These are phyloP conservation scores for Linnemannia exigua DNA, from an alignment of 192 early-diverging fungal species.

Conservation along the genomic window DNA sequence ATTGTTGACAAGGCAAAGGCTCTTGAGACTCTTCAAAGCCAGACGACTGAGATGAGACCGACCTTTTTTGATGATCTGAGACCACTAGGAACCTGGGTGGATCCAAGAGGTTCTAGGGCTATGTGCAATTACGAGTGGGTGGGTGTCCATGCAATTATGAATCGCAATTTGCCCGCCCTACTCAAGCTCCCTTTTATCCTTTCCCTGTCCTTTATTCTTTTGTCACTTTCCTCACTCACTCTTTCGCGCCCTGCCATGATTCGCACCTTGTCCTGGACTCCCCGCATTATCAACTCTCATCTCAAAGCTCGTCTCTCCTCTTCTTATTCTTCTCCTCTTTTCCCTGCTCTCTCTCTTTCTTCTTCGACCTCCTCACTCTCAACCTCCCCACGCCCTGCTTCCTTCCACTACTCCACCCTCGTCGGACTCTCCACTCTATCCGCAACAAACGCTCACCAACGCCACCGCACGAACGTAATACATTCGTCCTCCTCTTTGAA, in stretches of 20 bases:
- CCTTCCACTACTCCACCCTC: background rate
- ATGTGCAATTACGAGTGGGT: background rate
- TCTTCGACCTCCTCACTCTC: constrained; percentile 14
- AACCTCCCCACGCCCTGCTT: background rate
- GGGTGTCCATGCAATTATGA: background rate
- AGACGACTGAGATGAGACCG: too few relatives aligned
- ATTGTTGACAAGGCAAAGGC: too few relatives aligned
- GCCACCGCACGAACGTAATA: background rate
- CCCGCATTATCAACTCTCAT: constrained; percentile 2
- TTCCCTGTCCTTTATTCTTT: background rate
- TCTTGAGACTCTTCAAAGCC: too few relatives aligned
- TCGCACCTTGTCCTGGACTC: background rate
- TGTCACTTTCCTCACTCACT: background rate
- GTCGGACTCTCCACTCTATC: background rate
- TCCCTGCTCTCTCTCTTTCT: background rate
- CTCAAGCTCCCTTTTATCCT: background rate
- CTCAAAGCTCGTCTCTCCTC: background rate
- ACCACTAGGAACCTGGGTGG: too few relatives aligned
- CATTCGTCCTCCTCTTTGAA: background rate
- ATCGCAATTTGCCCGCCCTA: background rate
- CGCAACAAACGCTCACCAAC: constrained; percentile 1
- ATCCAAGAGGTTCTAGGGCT: background rate
- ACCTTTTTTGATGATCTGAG: too few relatives aligned
- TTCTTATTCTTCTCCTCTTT: constrained; percentile 1
- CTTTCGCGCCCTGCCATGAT: background rate